Evolutionary conservation across 441 rosid species (phyloP).

Genomic region (Pelargonium citronellum): DNA sequence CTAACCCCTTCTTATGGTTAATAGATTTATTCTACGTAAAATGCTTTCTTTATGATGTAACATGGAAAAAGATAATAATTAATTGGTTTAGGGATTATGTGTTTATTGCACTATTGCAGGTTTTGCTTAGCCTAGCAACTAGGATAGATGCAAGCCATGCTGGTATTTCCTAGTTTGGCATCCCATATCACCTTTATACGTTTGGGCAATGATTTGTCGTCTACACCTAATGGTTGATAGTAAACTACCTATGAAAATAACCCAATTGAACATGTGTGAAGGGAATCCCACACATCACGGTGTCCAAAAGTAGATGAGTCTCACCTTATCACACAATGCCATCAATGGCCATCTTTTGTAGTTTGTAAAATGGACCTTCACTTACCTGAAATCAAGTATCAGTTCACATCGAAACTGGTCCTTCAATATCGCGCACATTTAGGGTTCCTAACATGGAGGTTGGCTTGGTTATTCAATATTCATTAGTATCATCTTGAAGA

Average conservation of each 20-base stretch:
- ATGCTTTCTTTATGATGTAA: background rate
- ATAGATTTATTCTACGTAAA: slow-evolving; percentile 3
- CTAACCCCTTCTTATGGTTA: background rate
- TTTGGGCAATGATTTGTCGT: background rate
- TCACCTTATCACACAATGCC: background rate
- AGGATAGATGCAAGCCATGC: slow-evolving; percentile 3
- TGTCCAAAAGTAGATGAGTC: slow-evolving; percentile 8
- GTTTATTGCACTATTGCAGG: slow-evolving; percentile 2
- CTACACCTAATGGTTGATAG: background rate
- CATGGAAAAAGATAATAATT: background rate
- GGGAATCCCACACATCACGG: background rate
- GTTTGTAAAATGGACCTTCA: slow-evolving; percentile 1
- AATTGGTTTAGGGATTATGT: slow-evolving; percentile 7
- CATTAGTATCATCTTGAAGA: background rate
- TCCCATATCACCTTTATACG: background rate
- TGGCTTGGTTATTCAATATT: slow-evolving; percentile 5
- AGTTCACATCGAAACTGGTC: background rate
- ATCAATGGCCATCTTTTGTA: slow-evolving; percentile 9
- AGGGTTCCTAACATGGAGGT: slow-evolving; percentile 7
- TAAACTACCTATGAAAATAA: background rate
- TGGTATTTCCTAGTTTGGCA: slow-evolving; percentile 7
- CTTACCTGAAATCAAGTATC: slow-evolving; percentile 7
- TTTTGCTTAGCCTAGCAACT: slow-evolving; percentile 4
- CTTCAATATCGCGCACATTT: background rate
- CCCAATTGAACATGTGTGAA: slow-evolving; percentile 4